Base-by-base conservation (phyloP, 2,329 filamentous ascomycete genomes). In the Aspergillus neoniger region DNA sequence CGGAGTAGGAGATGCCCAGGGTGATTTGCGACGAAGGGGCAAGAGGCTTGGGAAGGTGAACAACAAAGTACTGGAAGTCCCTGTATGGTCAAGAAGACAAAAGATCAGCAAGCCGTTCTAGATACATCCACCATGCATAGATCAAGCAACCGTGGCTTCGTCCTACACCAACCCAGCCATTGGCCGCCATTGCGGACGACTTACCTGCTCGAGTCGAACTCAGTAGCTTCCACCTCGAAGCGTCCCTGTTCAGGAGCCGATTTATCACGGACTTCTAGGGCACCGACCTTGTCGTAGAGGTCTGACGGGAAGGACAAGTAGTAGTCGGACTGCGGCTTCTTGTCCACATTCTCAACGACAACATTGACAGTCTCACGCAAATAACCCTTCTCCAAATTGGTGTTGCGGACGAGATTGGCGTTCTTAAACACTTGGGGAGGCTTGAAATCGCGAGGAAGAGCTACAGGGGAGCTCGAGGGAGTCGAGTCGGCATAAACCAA, bases 341-440 rank as follows among this genome's bases (percentile, higher is more conserved):
- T 83, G 72, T 89, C 91, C 67, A 91, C 83, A 76, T 99, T 99
- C 81, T 97, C 90, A 65, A 99, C 87, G 55, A 96, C 83, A n/a
- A 96, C 89, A 79, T 98, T 97, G 83, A 97, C 87, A 14, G 88
- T 90, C 79, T 98, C 94, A 74, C 92, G 89, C 58, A 88, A 88
- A 72, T 95, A 98, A 68, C 88, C 91, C 83, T 97, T 98, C 79
- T 98, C 94, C 60, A 97, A 80, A 67, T 96, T 96, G 73, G 96
- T 89, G 65, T 90, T 88, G 71, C 95, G 91, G 55, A 98, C 90
- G 30, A 98, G 79, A 76, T 99, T 98, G 77, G 85, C 85, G 79
- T 99, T 97, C 81, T 93, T 92, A 82, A 96, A 99, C 67, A 93
- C 91, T 75, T 92, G 91, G 14, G 93, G 90, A 57, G 94, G 92